Percentiles rank a stretch among this genome's conserved stretches.
Conservation (phyloP, 176 grass and related monocot species). For the Hordeum marinum region DNA sequence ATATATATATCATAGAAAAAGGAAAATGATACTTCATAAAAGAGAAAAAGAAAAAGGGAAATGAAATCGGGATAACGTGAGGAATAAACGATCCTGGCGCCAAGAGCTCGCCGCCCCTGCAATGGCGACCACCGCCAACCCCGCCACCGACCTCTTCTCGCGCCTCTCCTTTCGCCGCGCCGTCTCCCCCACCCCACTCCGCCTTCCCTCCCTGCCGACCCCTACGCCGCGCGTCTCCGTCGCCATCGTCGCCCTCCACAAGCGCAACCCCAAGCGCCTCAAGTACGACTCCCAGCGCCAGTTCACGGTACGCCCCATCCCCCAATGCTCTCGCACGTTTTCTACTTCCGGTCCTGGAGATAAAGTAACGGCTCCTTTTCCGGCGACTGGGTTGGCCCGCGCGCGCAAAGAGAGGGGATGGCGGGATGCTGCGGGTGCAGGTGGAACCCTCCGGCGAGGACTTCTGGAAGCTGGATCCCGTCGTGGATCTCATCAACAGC, state of each 20-base stretch:
- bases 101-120: not conserved
- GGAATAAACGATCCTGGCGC: not conserved
- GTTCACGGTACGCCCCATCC: slow-evolving; percentile 46
- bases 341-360: not conserved
- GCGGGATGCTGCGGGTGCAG: slow-evolving; percentile 57
- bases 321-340: not conserved
- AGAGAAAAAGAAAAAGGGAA: not conserved
- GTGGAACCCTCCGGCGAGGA: slow-evolving; percentile 67
- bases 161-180: slow-evolving; percentile 27
- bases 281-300: slow-evolving; percentile 69
- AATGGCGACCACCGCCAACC: not conserved
- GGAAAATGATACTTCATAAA: no score
- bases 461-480: slow-evolving; percentile 73
- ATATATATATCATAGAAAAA: no score
- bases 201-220: not conserved
- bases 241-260: slow-evolving; percentile 51
- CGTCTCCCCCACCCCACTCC: slow-evolving; percentile 11
- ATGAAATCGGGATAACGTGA: not conserved
- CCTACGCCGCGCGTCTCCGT: not conserved
- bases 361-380: not conserved
- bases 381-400: not conserved
- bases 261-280: slow-evolving; percentile 85
- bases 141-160: slow-evolving; percentile 13
- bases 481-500: slow-evolving; percentile 69
- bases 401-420: slow-evolving; percentile 55